Percentiles rank a stretch among this genome's conserved stretches.
These are phyloP conservation scores for Dipteronia dyeriana DNA, from an alignment of 345 rosid genomes.

Conservation along the genomic window DNA sequence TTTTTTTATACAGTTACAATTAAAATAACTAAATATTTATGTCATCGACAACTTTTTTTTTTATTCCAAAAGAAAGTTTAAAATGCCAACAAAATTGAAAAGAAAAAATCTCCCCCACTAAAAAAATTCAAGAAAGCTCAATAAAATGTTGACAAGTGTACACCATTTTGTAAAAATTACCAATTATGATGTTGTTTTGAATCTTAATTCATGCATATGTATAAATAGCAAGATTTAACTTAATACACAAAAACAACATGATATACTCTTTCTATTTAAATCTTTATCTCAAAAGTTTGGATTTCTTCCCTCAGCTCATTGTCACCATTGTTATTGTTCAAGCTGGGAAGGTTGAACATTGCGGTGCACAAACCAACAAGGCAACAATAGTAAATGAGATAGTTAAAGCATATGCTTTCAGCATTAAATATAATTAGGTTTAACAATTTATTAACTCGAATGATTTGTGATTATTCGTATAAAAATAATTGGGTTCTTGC, in stretches of 20 bases:
- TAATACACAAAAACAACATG: not conserved
- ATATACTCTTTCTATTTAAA: too few species aligned
- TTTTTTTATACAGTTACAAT: not conserved
- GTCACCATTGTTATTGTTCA: not conserved
- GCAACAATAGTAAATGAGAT: not conserved
- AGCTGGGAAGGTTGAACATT: not conserved
- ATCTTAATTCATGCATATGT: too few species aligned
- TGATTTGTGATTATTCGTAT: not conserved
- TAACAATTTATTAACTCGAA: not conserved
- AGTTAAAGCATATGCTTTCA: not conserved
- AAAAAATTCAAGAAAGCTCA: not conserved
- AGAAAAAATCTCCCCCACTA: not conserved
- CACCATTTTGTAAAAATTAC: too few species aligned
- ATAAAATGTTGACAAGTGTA: too few species aligned
- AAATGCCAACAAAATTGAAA: not conserved
- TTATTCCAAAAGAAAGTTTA: not conserved
- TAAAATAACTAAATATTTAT: too few species aligned
- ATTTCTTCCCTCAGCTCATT: not conserved
- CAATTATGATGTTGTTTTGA: too few species aligned
- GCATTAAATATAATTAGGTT: not conserved
- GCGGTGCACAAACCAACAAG: not conserved
- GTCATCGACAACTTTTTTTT: not conserved
- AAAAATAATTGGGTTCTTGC: not conserved
- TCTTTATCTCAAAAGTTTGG: not conserved
- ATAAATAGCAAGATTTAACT: not conserved